These are phyloP conservation scores for Amphicarpaea edgeworthii DNA, from an alignment of 306 rosid species.

Conservation along the genomic window DNA sequence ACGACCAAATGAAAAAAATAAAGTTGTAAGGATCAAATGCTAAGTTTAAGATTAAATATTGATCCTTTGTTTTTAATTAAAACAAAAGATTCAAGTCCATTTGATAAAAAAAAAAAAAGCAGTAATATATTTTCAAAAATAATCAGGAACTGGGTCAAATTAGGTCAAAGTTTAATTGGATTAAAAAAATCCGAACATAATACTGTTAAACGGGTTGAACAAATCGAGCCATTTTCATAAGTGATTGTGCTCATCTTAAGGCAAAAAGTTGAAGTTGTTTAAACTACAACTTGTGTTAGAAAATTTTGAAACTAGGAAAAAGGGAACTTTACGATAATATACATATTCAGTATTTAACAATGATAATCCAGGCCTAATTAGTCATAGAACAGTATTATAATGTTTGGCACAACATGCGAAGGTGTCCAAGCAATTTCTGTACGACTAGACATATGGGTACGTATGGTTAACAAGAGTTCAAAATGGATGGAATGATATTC, in stretches of 20 bases:
- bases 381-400: not conserved
- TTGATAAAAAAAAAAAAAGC: not conserved
- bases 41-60: not conserved
- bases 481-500: too few relatives aligned
- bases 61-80: not conserved
- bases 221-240: too few relatives aligned
- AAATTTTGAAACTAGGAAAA: too few relatives aligned
- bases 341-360: not conserved
- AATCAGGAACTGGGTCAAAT: not conserved
- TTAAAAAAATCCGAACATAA: not conserved
- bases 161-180: not conserved
- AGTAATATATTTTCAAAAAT: not conserved
- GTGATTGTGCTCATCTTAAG: too few relatives aligned
- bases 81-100: not conserved
- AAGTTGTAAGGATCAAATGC: not conserved
- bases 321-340: too few relatives aligned
- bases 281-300: too few relatives aligned
- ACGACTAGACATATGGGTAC: not conserved
- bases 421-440: not conserved
- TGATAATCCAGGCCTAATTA: not conserved
- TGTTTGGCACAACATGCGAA: not conserved
- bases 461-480: not conserved
- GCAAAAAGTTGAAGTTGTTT: too few relatives aligned
- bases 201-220: not conserved
- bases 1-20: too few relatives aligned